A percentile compares a stretch with the other conserved stretches of the same genome.
Evolutionary conservation across 2,329 filamentous ascomycete species (phyloP).

Genomic region (Fusarium xylarioides): DNA sequence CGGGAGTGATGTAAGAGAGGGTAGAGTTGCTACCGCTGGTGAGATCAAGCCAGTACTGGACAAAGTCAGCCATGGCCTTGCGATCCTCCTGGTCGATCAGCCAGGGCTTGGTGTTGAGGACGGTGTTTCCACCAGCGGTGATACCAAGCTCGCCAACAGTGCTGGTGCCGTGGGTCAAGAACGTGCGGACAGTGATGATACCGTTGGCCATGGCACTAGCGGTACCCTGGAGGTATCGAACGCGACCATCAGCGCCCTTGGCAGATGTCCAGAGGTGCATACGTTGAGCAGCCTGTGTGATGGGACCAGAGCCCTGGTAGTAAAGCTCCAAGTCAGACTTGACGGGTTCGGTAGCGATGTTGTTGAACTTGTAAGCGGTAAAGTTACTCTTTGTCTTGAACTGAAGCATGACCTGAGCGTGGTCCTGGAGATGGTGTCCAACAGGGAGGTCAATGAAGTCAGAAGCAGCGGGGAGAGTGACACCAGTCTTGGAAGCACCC

Average conservation of each 20-base stretch:
- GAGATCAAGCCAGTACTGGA: constrained; percentile 41
- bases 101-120: constrained; percentile 44
- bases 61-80: constrained; percentile 37
- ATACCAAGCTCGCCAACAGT: constrained; percentile 41
- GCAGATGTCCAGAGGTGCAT: constrained; percentile 42
- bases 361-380: constrained; percentile 39
- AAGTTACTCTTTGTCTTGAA: constrained; percentile 40
- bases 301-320: constrained; percentile 40
- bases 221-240: constrained; percentile 39
- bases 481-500: constrained; percentile 53
- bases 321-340: constrained; percentile 37
- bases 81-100: constrained; percentile 39
- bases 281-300: constrained; percentile 41
- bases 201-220: constrained; percentile 39
- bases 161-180: constrained; percentile 39
- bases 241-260: constrained; percentile 37
- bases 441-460: constrained; percentile 67
- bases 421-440: constrained; percentile 66
- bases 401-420: constrained; percentile 52
- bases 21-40: constrained; percentile 35
- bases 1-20: constrained; percentile 33
- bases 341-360: constrained; percentile 25
- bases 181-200: constrained; percentile 35
- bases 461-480: constrained; percentile 58
- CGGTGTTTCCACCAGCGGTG: constrained; percentile 35